phyloP scores from a whole-genome alignment of 179 eudicot genomes.

The Silene coronaria region DNA sequence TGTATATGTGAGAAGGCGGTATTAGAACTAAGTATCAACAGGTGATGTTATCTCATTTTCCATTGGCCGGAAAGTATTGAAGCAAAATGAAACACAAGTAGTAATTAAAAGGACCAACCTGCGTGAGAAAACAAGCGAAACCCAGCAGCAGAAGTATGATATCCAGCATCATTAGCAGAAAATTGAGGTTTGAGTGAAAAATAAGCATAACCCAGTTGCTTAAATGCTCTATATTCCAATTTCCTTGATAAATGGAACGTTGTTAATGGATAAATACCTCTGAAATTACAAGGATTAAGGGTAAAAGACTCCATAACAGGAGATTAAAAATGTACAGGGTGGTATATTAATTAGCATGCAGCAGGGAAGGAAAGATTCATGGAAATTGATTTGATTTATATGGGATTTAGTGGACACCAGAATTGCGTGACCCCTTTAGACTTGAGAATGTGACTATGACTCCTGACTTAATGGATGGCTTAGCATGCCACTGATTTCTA shows the following conservation, averaged over 20 bases:
- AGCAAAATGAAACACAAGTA: too few species aligned
- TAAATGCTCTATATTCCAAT: conserved; percentile 18
- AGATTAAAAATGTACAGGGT: too few species aligned
- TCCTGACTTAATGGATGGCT: not conserved
- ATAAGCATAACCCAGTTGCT: conserved; percentile 35
- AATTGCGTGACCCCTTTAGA: not conserved
- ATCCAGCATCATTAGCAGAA: conserved; percentile 21
- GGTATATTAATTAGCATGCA: too few species aligned
- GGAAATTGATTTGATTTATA: too few species aligned
- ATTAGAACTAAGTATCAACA: too few species aligned
- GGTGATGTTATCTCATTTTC: too few species aligned
- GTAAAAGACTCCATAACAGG: conserved; percentile 39
- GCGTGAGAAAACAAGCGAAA: conserved; percentile 51
- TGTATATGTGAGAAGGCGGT: too few species aligned
- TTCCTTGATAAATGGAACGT: not conserved
- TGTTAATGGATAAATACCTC: conserved; percentile 1
- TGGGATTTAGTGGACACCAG: not conserved
- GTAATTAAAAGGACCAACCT: conserved; percentile 40
- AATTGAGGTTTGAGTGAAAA: conserved; percentile 26
- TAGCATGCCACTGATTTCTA: too few species aligned
- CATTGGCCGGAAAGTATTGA: not conserved
- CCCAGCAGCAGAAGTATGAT: conserved; percentile 29
- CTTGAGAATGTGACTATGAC: not conserved
- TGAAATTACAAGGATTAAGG: conserved; percentile 21
- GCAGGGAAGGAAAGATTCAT: too few species aligned